These are phyloP conservation scores for Microcyclospora pomicola DNA, from an alignment of 2,329 filamentous ascomycete species.

Conservation along the genomic window DNA sequence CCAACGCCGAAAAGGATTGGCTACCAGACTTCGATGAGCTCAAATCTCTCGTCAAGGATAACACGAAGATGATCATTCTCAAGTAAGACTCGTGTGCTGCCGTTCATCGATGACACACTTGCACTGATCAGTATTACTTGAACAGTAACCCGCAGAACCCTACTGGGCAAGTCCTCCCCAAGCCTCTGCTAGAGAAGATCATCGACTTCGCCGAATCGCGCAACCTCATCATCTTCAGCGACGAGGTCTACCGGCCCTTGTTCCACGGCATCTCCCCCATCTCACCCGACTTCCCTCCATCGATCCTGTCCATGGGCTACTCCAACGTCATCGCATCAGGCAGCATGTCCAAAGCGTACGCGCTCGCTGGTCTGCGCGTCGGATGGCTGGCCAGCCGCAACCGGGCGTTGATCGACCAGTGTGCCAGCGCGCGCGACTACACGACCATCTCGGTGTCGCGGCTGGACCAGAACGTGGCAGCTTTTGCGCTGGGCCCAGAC, in stretches of 20 bases:
- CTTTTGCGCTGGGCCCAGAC: slow-evolving; percentile 53
- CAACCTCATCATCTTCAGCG: slow-evolving; percentile 54
- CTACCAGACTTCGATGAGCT: slow-evolving; percentile 54
- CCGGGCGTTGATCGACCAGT: slow-evolving; percentile 45
- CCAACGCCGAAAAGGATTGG: slow-evolving; percentile 51
- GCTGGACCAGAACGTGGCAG: slow-evolving; percentile 65
- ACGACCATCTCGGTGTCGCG: slow-evolving; percentile 78
- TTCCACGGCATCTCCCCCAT: slow-evolving; percentile 54
- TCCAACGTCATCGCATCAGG: slow-evolving; percentile 57
- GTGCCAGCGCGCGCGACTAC: slow-evolving; percentile 59
- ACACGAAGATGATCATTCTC: slow-evolving; percentile 58
- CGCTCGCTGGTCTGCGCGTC: slow-evolving; percentile 64
- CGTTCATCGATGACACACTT: not conserved
- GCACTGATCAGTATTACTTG: slow-evolving; percentile 11
- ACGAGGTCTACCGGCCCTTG: slow-evolving; percentile 74
- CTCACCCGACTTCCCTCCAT: slow-evolving; percentile 47
- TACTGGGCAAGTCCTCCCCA: slow-evolving; percentile 56
- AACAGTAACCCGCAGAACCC: slow-evolving; percentile 69
- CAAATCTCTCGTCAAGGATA: slow-evolving; percentile 47
- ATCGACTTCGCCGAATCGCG: slow-evolving; percentile 49
- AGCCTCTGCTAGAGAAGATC: slow-evolving; percentile 45
- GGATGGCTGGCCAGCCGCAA: slow-evolving; percentile 69
- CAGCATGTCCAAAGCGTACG: slow-evolving; percentile 76
- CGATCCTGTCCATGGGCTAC: slow-evolving; percentile 59
- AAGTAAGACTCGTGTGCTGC: slow-evolving; percentile 27